Evolutionary conservation across 1,139 yeast genomes (phyloP), one percentile per base, ranked within the genome.

Genomic region (Sporopachydermia cereana): DNA sequence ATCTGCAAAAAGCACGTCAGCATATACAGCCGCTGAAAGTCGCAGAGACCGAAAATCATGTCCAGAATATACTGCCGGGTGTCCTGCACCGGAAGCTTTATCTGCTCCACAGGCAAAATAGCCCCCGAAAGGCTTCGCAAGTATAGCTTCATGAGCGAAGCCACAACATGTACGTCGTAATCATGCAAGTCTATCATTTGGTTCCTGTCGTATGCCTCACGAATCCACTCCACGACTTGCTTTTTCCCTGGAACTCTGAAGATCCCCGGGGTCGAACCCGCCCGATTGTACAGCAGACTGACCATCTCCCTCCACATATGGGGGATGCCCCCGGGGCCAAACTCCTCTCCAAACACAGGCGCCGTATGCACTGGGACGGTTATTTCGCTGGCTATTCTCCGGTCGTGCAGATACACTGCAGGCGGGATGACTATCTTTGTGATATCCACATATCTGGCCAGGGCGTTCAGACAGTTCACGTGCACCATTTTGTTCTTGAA

Each of bases 361-460:
- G 46, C 50, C 43, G 53, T 53, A 43, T 62, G 67, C 34, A 60
- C 54, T 7, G 68, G 69, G 7, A 64, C 54, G 2, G 63, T 59
- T 45, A 63, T 57, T 18, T 44, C 45, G 14, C 50, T 50, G 46
- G 60, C 63, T 3, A 55, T 49, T 45, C 57, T 56, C 31, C 56
- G 49, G 54, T 80, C 82, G 53, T 76, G 75, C 18, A 72, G 54
- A 54, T 85, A 88, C 2, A 86, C 84, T 44, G 77, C 76, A 36
- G 88, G 71, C 1, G 93, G 83, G 43, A 91, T 80, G 53, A 89
- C 80, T 46, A 91, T 64, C 47, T 72, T 72, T 3, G 93, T 81
- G 45, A 91, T 76, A 60, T 88, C 96, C 18, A 88, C 66, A 50
- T 71, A 63, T 43, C 71, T 68, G 3, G 89, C 76, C 48, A 91